Percentiles rank a stretch among this genome's conserved stretches.
phyloP scores from a whole-genome alignment of 2,329 filamentous ascomycete genomes.

The Arthrobotrys pseudoclavata region DNA sequence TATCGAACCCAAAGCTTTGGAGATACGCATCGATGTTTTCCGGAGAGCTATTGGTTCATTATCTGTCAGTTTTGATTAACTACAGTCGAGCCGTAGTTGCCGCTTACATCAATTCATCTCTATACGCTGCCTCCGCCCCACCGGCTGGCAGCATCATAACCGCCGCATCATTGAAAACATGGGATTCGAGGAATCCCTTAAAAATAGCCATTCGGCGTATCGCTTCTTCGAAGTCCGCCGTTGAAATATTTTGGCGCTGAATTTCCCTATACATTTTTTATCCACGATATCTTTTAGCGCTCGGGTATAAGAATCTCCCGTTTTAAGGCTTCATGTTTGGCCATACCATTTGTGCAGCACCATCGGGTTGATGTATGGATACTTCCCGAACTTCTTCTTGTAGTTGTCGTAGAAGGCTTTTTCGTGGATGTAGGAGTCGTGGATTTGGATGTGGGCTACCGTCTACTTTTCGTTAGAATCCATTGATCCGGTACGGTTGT shows the following conservation, averaged over 20 bases:
- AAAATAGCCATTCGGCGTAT: slow-evolving; percentile 19
- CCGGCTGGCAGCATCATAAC: slow-evolving; percentile 44
- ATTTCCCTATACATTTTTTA: slow-evolving; percentile 24
- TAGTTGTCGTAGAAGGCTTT: slow-evolving; percentile 29
- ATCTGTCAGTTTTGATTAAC: no score
- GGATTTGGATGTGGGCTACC: slow-evolving; percentile 49
- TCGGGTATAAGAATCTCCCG: background rate
- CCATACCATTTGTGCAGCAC: slow-evolving; percentile 46
- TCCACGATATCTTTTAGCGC: background rate
- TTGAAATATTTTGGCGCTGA: slow-evolving; percentile 25
- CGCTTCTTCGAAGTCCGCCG: slow-evolving; percentile 35
- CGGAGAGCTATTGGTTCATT: slow-evolving; percentile 19
- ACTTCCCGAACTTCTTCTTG: slow-evolving; percentile 27
- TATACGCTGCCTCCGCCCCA: slow-evolving; percentile 15
- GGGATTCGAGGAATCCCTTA: slow-evolving; percentile 32
- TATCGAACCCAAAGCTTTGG: slow-evolving; percentile 53
- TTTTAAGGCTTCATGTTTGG: background rate
- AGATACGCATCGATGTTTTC: slow-evolving; percentile 37
- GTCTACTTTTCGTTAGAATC: slow-evolving; percentile 14
- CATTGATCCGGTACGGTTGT: no score
- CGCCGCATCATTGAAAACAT: slow-evolving; percentile 33
- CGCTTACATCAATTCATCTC: slow-evolving; percentile 44
- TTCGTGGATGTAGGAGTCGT: slow-evolving; percentile 44
- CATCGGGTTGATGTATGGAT: slow-evolving; percentile 51
- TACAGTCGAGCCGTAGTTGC: no score